A percentile compares a stretch with the other conserved stretches of the same genome.
These are phyloP conservation scores for Cyclostephanos tholiformis DNA, from an alignment of 108 stramenopile genomes.

Conservation along the genomic window DNA sequence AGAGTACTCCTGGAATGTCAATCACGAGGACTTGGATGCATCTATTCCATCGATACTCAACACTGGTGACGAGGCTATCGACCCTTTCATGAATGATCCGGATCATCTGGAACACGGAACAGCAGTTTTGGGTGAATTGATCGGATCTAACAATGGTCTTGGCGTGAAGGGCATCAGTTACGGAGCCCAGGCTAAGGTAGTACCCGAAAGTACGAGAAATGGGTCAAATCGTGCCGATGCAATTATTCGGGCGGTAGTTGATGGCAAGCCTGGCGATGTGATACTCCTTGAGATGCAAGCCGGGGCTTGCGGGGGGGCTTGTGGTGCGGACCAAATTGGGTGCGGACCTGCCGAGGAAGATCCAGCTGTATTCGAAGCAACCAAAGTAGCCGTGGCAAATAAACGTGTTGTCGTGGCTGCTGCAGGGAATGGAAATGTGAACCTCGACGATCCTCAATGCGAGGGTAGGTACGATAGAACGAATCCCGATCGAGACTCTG, in stretches of 20 bases:
- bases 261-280: slow-evolving; percentile 21
- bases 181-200: slow-evolving; percentile 10
- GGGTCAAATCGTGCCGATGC: slow-evolving; percentile 3
- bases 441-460: slow-evolving; percentile 3
- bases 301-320: not conserved
- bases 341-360: slow-evolving; percentile 14
- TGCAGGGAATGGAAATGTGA: slow-evolving; percentile 15
- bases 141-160: slow-evolving; percentile 3
- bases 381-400: slow-evolving; percentile 17
- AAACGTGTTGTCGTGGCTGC: slow-evolving; percentile 12
- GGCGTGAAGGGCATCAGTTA: slow-evolving; percentile 19
- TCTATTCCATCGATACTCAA: not conserved
- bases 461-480: not conserved
- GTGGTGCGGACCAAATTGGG: not conserved
- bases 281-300: slow-evolving; percentile 23
- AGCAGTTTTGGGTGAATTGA: slow-evolving; percentile 17
- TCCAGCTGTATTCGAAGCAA: slow-evolving; percentile 6
- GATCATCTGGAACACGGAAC: slow-evolving; percentile 6
- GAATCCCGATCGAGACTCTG: slow-evolving; percentile 1
- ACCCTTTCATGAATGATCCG: too few relatives aligned
- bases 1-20: slow-evolving; percentile 4
- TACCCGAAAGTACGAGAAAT: not conserved
- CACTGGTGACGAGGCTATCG: not conserved
- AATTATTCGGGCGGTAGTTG: not conserved
- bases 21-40: slow-evolving; percentile 8